Percentiles rank a stretch among this genome's conserved stretches.
Conservation (phyloP, 352 stramenopile species). For the Achlya hypogyna region DNA sequence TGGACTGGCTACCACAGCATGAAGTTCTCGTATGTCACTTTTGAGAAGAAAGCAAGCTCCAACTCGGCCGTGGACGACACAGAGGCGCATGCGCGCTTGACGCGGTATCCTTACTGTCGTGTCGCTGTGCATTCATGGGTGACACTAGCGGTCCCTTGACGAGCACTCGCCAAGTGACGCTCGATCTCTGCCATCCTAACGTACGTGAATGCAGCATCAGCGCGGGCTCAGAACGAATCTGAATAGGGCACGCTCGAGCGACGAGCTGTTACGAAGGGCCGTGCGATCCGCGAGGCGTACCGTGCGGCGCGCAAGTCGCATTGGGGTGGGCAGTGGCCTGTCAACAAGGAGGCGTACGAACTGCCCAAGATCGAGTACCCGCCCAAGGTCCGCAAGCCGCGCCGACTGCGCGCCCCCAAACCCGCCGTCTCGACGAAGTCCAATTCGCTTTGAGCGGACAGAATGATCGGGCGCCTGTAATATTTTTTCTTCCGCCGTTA, state of each 20-base stretch:
- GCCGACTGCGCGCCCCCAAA: not conserved
- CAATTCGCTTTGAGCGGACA: not conserved
- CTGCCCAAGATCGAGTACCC: constrained; percentile 11
- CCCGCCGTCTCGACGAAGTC: not conserved
- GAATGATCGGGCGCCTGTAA: not conserved
- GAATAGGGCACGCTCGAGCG: constrained; percentile 62
- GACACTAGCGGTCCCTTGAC: constrained; percentile 42
- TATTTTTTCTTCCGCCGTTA: not conserved
- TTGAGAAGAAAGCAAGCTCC: constrained; percentile 51
- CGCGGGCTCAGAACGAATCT: not conserved
- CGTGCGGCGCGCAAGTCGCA: constrained; percentile 72
- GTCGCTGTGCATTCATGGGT: not conserved
- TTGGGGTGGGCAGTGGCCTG: constrained; percentile 68
- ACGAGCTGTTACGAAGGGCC: constrained; percentile 64
- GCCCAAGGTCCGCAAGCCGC: constrained; percentile 16
- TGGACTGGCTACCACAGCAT: constrained; percentile 77
- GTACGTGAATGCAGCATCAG: constrained; percentile 23
- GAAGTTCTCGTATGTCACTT: constrained; percentile 80
- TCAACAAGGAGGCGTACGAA: constrained; percentile 49
- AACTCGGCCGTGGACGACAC: constrained; percentile 17
- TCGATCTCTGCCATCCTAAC: constrained; percentile 75
- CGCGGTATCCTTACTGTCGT: constrained; percentile 27
- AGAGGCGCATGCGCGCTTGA: constrained; percentile 44
- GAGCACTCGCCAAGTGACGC: constrained; percentile 63
- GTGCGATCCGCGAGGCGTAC: constrained; percentile 68